Percentiles rank a stretch among this genome's conserved stretches.
Conservation (phyloP, 1,284 basidiomycete genomes). For the Heterobasidion annosum region DNA sequence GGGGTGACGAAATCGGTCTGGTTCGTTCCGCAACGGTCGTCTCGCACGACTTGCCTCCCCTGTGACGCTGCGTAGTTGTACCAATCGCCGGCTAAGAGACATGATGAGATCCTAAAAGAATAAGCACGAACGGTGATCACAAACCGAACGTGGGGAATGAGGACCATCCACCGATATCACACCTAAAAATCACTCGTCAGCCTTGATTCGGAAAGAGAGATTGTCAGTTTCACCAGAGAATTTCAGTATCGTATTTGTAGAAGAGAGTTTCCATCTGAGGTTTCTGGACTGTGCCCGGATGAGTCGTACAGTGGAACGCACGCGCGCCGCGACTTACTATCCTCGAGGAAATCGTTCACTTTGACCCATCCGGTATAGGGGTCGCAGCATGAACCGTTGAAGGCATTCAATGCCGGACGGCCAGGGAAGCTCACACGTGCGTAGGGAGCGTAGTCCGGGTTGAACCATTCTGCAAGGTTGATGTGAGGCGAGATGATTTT, state of each 20-base stretch:
- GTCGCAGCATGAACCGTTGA: constrained; percentile 36
- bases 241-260: constrained; percentile 40
- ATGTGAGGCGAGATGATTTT: background rate
- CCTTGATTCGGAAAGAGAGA: background rate
- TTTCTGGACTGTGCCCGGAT: constrained; percentile 25
- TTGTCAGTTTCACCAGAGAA: constrained; percentile 33
- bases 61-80: constrained; percentile 38
- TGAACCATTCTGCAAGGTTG: constrained; percentile 29
- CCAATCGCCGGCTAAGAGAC: constrained; percentile 40
- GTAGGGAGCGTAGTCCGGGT: constrained; percentile 42
- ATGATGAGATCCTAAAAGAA: constrained; percentile 17
- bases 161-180: constrained; percentile 47
- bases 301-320: too few species aligned
- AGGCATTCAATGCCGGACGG: constrained; percentile 42
- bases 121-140: background rate
- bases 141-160: constrained; percentile 12
- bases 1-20: constrained; percentile 48
- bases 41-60: constrained; percentile 46
- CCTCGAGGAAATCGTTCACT: constrained; percentile 42
- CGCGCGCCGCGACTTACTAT: constrained; percentile 14
- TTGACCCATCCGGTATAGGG: constrained; percentile 43
- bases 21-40: constrained; percentile 40
- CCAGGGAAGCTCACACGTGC: constrained; percentile 45
- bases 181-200: constrained; percentile 30
- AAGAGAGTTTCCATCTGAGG: constrained; percentile 50